phyloP scores from a whole-genome alignment of 2,329 filamentous ascomycete species.

The Simplicillium aogashimaense region DNA sequence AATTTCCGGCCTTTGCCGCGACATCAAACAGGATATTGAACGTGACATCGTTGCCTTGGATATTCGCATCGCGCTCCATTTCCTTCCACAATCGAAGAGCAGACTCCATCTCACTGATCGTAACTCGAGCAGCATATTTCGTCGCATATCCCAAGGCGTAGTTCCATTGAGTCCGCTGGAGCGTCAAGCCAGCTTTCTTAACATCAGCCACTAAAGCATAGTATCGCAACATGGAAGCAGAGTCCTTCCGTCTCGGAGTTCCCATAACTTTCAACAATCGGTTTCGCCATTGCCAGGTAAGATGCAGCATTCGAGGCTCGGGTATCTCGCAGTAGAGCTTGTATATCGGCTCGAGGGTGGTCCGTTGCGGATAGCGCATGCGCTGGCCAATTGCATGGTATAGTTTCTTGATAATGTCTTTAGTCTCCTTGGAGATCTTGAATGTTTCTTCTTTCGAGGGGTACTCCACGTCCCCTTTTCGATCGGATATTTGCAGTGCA shows the following conservation, averaged over 20 bases:
- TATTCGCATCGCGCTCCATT: slow-evolving; percentile 67
- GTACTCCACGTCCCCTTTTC: slow-evolving; percentile 34
- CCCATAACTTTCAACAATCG: slow-evolving; percentile 60
- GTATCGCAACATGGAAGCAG: slow-evolving; percentile 66
- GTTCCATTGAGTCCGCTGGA: slow-evolving; percentile 69
- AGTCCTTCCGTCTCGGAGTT: slow-evolving; percentile 44
- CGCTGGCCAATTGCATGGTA: slow-evolving; percentile 28
- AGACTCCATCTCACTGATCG: slow-evolving; percentile 47
- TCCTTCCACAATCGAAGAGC: slow-evolving; percentile 75
- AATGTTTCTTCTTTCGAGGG: slow-evolving; percentile 31
- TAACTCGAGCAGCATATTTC: slow-evolving; percentile 52
- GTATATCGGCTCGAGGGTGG: slow-evolving; percentile 35
- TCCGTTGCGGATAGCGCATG: slow-evolving; percentile 28
- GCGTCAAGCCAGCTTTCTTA: slow-evolving; percentile 58
- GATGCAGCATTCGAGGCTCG: slow-evolving; percentile 39
- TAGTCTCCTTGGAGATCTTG: slow-evolving; percentile 22
- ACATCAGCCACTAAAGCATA: slow-evolving; percentile 78
- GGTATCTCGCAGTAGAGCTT: slow-evolving; percentile 39
- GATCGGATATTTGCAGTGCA: slow-evolving; percentile 38
- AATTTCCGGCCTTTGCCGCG: slow-evolving; percentile 78
- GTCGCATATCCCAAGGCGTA: slow-evolving; percentile 71
- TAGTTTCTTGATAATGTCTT: slow-evolving; percentile 26
- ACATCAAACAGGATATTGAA: slow-evolving; percentile 91
- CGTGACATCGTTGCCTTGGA: slow-evolving; percentile 64
- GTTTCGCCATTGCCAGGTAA: slow-evolving; percentile 45